Evolutionary conservation across 2,329 filamentous ascomycete genomes (phyloP), one percentile per base, ranked within the genome.

Genomic region (Zasmidium citrigriseum): DNA sequence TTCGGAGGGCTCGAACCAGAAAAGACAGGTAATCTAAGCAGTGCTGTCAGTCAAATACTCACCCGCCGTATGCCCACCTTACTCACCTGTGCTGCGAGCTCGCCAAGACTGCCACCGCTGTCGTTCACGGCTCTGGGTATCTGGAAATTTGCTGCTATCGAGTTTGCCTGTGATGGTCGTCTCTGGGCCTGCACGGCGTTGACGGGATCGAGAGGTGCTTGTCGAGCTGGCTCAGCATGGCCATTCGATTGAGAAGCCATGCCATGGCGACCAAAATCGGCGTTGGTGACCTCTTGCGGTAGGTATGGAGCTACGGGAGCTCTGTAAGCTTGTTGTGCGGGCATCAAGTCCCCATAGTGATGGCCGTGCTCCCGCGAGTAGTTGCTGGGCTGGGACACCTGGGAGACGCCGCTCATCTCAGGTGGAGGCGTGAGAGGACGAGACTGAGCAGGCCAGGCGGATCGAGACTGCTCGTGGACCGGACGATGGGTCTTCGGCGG

Each of bases 1-100:
- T n/a, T 89, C 83, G 46, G 90, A 89, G 16, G 89, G 89, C 75
- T 98, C 93, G 72, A 98, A 98, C 93, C 95, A 98, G 78, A 98
- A 97, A 14, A 99, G 82, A 71, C 93, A 97, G 12, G 93, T 96
- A 75, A 98, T 90, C 90, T 96, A n/a, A 11, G 16, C 34, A 41
- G 18, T n/a, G n/a, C 7, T 11, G 34, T 41, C 34, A 41, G 34
- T 63, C 21, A 57, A 46, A 55, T 14, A 18, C 23, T 46, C 0
- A 29, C n/a, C 21, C 16, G 18, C 23, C 16, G 4, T 9, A 52
- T 21, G 10, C 23, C 25, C 14, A 24, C 23, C 49, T 23, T 20
- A 73, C 80, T 66, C 76, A 93, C 90, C 82, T 92, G 86, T 57
- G 91, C 90, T 53, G 91, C 89, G 73, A 96, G 92, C 69, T 95